Conservation (phyloP, 768 basidiomycete species). For the Suillus variegatus region DNA sequence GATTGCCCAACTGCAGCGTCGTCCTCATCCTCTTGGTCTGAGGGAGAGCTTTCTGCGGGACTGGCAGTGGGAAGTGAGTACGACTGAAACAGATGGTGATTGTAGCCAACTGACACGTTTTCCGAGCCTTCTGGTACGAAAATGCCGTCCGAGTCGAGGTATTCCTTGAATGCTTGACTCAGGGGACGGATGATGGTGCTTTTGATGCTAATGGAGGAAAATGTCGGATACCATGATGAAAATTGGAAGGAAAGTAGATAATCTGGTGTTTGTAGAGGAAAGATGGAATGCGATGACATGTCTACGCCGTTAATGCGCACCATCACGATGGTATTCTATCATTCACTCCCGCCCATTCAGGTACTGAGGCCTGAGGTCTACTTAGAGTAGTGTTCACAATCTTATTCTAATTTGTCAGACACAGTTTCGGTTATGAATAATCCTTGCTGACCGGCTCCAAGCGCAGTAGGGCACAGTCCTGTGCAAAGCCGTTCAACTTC, state of each 20-base stretch:
- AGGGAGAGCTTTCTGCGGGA: slow-evolving; percentile 53
- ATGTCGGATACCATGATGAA: slow-evolving; percentile 82
- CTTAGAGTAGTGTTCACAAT: too few relatives aligned
- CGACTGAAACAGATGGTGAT: slow-evolving; percentile 36
- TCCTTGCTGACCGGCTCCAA: too few relatives aligned
- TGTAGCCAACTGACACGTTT: slow-evolving; percentile 55
- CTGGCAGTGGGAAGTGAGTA: slow-evolving; percentile 33
- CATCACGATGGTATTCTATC: too few relatives aligned
- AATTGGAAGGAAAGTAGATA: slow-evolving; percentile 77
- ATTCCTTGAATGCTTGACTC: slow-evolving; percentile 60
- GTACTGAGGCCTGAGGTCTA: too few relatives aligned
- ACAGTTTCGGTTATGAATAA: too few relatives aligned
- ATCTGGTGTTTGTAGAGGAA: slow-evolving; percentile 46
- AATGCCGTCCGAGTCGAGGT: slow-evolving; percentile 79
- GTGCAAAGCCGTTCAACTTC: too few relatives aligned
- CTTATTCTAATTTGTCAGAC: too few relatives aligned
- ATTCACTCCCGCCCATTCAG: too few relatives aligned
- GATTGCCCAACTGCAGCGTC: slow-evolving; percentile 38
- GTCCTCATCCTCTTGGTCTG: slow-evolving; percentile 52
- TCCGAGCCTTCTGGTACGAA: slow-evolving; percentile 80
- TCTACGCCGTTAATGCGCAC: too few relatives aligned
- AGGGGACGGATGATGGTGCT: slow-evolving; percentile 77
- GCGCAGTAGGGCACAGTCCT: too few relatives aligned
- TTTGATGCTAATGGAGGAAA: slow-evolving; percentile 63
- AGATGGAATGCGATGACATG: too few relatives aligned